phyloP scores from a whole-genome alignment of 1,284 basidiomycete species.

The Tilletia indica region DNA sequence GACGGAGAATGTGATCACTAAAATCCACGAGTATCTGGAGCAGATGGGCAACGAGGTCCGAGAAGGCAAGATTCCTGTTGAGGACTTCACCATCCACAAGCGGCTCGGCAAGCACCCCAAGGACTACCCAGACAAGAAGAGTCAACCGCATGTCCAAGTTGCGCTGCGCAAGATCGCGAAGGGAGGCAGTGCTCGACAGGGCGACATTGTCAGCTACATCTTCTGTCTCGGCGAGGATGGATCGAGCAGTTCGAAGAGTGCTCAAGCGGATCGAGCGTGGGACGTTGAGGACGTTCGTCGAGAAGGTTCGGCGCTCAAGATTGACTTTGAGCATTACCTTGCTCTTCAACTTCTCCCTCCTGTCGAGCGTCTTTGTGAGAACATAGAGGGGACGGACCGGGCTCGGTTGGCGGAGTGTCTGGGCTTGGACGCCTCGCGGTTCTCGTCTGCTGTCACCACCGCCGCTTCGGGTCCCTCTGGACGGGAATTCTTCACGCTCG shows the following conservation, averaged over 20 bases:
- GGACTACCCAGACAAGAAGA: constrained; percentile 92
- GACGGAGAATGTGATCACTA: constrained; percentile 82
- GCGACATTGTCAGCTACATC: constrained; percentile 94
- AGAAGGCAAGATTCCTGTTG: constrained; percentile 72
- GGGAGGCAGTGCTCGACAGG: constrained; percentile 74
- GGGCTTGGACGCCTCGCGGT: constrained; percentile 82
- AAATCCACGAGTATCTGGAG: constrained; percentile 87
- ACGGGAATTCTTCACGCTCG: constrained; percentile 74
- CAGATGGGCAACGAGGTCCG: constrained; percentile 74
- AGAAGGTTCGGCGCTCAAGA: constrained; percentile 40
- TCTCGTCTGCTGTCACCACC: constrained; percentile 58
- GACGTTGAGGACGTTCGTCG: constrained; percentile 89
- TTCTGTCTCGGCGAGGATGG: constrained; percentile 81
- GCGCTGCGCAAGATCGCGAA: constrained; percentile 85
- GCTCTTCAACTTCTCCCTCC: constrained; percentile 89
- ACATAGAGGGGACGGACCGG: constrained; percentile 92
- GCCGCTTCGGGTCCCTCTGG: constrained; percentile 62
- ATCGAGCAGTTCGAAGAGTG: constrained; percentile 67
- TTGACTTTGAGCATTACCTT: constrained; percentile 79
- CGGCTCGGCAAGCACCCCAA: constrained; percentile 53
- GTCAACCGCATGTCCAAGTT: constrained; percentile 94
- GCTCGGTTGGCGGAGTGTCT: constrained; percentile 89
- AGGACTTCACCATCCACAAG: constrained; percentile 82
- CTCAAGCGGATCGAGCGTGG: constrained; percentile 84
- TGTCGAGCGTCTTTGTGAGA: constrained; percentile 89